These are phyloP conservation scores for Linum usitatissimum DNA, from an alignment of 345 rosid genomes.

Conservation along the genomic window DNA sequence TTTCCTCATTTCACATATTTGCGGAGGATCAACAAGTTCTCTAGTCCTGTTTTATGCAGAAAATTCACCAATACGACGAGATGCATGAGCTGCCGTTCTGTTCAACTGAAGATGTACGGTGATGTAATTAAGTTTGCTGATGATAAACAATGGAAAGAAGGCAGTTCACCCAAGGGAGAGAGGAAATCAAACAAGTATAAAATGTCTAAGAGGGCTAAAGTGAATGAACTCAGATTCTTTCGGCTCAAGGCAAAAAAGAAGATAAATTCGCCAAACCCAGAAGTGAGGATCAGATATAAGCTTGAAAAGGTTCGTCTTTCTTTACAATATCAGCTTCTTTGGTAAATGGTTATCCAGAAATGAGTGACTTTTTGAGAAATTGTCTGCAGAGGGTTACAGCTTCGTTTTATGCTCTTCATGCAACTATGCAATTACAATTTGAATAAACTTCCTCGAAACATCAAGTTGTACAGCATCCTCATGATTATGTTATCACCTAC, in stretches of 20 bases:
- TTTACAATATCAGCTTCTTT: background rate
- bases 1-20: background rate
- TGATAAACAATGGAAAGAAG: conserved; percentile 19
- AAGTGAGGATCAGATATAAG: conserved; percentile 83
- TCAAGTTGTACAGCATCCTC: background rate
- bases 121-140: conserved; percentile 61
- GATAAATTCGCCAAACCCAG: conserved; percentile 93
- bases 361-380: background rate
- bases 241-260: conserved; percentile 84
- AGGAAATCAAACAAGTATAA: conserved; percentile 33
- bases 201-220: conserved; percentile 53
- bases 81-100: conserved; percentile 32
- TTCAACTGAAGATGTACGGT: conserved; percentile 48
- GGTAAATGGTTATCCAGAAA: background rate
- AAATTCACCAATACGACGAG: conserved; percentile 13
- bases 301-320: conserved; percentile 59
- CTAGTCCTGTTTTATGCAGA: background rate
- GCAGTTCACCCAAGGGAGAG: conserved; percentile 24
- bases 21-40: background rate
- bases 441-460: background rate
- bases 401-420: too few species aligned
- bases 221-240: conserved; percentile 71
- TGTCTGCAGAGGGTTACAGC: background rate
- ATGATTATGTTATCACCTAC: background rate
- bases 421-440: too few species aligned